Conservation (phyloP, 495 filamentous ascomycete species). For the Annulohypoxylon nitens region DNA sequence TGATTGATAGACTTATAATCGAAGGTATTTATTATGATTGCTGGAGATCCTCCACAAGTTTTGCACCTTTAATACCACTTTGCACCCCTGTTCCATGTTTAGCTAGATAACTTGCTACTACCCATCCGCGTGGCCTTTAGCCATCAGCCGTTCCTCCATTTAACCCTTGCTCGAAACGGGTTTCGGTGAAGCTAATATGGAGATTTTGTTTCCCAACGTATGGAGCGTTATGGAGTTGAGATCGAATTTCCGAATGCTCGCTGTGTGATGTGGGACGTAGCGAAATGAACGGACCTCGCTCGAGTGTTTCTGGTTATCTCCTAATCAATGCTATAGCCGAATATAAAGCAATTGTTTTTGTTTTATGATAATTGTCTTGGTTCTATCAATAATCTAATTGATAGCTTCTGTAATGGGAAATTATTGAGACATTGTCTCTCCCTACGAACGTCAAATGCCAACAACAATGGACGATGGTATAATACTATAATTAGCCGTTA, state of each 20-base stretch:
- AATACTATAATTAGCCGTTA: constrained; percentile 20
- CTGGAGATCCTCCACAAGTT: constrained; percentile 44
- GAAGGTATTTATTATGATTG: constrained; percentile 39
- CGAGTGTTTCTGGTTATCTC: background rate
- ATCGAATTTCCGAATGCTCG: constrained; percentile 1
- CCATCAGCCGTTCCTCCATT: constrained; percentile 12
- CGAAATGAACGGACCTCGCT: background rate
- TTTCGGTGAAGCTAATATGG: constrained; percentile 40
- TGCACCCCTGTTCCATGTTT: constrained; percentile 39
- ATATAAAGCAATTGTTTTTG: background rate
- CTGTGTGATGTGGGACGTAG: background rate
- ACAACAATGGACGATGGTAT: constrained; percentile 2
- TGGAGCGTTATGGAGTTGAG: background rate
- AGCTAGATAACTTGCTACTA: constrained; percentile 40
- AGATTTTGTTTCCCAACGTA: constrained; percentile 14
- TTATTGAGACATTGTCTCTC: constrained; percentile 37
- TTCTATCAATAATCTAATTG: background rate
- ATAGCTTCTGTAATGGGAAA: background rate
- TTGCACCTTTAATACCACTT: constrained; percentile 33
- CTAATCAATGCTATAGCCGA: background rate
- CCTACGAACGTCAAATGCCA: constrained; percentile 19
- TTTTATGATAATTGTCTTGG: background rate
- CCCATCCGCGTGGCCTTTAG: constrained; percentile 43
- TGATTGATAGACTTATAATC: constrained; percentile 39
- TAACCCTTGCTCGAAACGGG: constrained; percentile 33